These are phyloP conservation scores for Symbiodinium pilosum DNA, from an alignment of 73 alveolate species.

Conservation along the genomic window DNA sequence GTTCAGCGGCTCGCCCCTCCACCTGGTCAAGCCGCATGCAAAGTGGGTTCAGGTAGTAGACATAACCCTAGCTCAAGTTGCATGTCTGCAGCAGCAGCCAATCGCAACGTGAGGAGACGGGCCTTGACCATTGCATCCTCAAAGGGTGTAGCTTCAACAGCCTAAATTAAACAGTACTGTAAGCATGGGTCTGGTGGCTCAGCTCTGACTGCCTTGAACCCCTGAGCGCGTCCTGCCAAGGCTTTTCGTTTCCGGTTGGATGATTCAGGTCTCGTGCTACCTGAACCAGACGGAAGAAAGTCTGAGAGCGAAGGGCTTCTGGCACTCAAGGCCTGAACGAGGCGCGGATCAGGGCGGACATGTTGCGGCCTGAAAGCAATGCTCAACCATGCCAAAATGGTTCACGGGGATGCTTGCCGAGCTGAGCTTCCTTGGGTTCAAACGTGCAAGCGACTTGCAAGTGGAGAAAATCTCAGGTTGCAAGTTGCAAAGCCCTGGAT, in stretches of 20 bases:
- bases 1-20: conserved; percentile 57
- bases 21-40: too few relatives aligned
- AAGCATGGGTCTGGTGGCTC: background rate
- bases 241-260: conserved; percentile 70
- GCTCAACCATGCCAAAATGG: background rate
- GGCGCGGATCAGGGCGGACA: conserved; percentile 37
- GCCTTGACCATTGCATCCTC: conserved; percentile 4
- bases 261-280: background rate
- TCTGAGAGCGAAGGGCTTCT: background rate
- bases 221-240: conserved; percentile 62
- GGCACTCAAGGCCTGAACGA: conserved; percentile 34
- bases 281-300: background rate
- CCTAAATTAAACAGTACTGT: background rate
- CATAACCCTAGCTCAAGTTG: too few relatives aligned
- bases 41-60: too few relatives aligned
- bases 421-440: too few relatives aligned
- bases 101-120: too few relatives aligned
- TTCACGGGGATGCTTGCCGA: too few relatives aligned
- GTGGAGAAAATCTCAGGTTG: too few relatives aligned
- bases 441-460: too few relatives aligned
- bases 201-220: background rate
- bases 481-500: too few relatives aligned
- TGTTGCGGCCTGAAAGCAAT: background rate
- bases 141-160: background rate
- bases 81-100: too few relatives aligned